Evolutionary conservation across 2,329 filamentous ascomycete species (phyloP).

Genomic region (Gnomoniopsis smithogilvyi): DNA sequence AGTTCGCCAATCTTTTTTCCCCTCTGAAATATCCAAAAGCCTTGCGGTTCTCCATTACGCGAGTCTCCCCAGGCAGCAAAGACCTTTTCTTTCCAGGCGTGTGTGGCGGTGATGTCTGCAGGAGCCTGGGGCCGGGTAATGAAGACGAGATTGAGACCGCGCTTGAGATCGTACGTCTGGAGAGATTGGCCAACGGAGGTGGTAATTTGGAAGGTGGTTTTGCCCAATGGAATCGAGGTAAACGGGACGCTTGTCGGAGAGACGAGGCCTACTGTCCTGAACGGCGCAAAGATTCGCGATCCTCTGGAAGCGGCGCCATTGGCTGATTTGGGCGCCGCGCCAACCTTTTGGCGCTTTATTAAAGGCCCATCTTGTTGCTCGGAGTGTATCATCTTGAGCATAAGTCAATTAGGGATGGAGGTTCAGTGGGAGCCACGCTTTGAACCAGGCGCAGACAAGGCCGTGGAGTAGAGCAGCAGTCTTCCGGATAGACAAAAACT

Average conservation of each 20-base stretch:
- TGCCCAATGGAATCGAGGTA: slow-evolving; percentile 81
- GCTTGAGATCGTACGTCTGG: slow-evolving; percentile 92
- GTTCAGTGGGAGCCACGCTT: not conserved
- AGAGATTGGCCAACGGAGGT: slow-evolving; percentile 87
- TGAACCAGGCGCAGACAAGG: too few relatives aligned
- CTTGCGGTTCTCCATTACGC: slow-evolving; percentile 50
- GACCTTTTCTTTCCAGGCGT: slow-evolving; percentile 81
- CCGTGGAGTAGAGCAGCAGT: not conserved
- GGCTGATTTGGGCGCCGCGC: slow-evolving; percentile 36
- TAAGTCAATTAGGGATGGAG: not conserved
- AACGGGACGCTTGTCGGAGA: slow-evolving; percentile 90
- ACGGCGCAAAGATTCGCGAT: slow-evolving; percentile 89
- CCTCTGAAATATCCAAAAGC: slow-evolving; percentile 88
- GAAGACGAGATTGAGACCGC: slow-evolving; percentile 89
- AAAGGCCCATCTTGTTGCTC: slow-evolving; percentile 56
- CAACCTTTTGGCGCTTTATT: slow-evolving; percentile 74
- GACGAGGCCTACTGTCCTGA: slow-evolving; percentile 87
- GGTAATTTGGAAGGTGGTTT: slow-evolving; percentile 95
- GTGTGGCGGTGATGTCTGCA: slow-evolving; percentile 77
- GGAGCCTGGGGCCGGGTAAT: slow-evolving; percentile 89
- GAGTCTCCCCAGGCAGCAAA: slow-evolving; percentile 84
- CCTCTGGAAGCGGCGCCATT: slow-evolving; percentile 40
- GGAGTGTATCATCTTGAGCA: slow-evolving; percentile 51
- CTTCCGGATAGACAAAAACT: not conserved
- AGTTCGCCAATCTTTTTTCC: slow-evolving; percentile 81